Conservation (phyloP, 1,139 yeast species). For the Saccharomyces hybrid region DNA sequence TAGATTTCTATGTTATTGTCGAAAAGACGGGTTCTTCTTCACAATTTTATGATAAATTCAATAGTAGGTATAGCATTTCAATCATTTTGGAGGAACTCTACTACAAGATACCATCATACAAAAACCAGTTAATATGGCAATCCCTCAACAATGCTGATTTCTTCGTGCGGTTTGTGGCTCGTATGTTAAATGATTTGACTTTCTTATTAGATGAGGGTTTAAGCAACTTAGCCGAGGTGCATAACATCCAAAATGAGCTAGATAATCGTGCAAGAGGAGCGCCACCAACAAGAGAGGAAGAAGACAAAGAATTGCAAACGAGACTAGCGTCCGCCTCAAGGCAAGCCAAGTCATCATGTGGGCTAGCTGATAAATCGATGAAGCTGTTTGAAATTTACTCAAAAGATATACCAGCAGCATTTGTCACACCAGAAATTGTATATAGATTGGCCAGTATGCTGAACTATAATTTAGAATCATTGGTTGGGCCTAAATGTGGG, state of each 20-base stretch:
- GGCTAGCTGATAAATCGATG: conserved; percentile 77
- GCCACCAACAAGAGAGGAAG: conserved; percentile 43
- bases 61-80: conserved; percentile 79
- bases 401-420: conserved; percentile 76
- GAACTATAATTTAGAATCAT: conserved; percentile 77
- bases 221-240: conserved; percentile 69
- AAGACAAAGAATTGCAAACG: conserved; percentile 49
- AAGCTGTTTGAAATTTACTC: conserved; percentile 74
- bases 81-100: conserved; percentile 76
- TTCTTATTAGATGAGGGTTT: conserved; percentile 86
- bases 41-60: conserved; percentile 93
- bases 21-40: conserved; percentile 94
- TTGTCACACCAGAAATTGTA: conserved; percentile 81
- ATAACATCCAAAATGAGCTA: conserved; percentile 57
- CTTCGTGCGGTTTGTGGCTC: conserved; percentile 84
- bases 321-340: conserved; percentile 59
- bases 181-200: conserved; percentile 91
- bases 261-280: conserved; percentile 36
- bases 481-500: conserved; percentile 92
- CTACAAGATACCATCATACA: conserved; percentile 56
- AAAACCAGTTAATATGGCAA: conserved; percentile 59
- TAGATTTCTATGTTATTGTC: conserved; percentile 87
- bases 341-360: conserved; percentile 75
- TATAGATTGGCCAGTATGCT: conserved; percentile 93
- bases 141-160: conserved; percentile 65